Percentiles rank a stretch among this genome's conserved stretches.
These are phyloP conservation scores for Parafenestella ontariensis DNA, from an alignment of 2,329 filamentous ascomycete species.

Conservation along the genomic window DNA sequence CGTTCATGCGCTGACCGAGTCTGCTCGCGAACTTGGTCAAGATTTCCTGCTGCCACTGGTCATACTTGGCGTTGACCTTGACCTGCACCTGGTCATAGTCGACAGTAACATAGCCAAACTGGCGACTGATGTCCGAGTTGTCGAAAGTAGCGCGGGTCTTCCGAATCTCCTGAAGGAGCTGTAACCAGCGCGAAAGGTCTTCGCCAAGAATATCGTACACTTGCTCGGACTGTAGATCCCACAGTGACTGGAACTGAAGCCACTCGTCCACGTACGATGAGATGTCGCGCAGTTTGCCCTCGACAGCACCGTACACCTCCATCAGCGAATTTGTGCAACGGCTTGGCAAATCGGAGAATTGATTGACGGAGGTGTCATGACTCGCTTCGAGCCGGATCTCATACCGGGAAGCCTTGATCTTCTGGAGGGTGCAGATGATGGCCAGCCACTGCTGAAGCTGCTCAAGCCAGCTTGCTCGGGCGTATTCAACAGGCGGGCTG, in stretches of 20 bases:
- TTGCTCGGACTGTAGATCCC: constrained; percentile 95
- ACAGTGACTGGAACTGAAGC: constrained; percentile 97
- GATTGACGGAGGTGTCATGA: constrained; percentile 66
- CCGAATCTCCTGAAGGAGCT: constrained; percentile 94
- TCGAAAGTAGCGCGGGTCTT: constrained; percentile 97
- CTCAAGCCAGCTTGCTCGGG: constrained; percentile 89
- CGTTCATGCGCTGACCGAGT: constrained; percentile 87
- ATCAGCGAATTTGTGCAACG: constrained; percentile 81
- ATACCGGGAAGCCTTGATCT: constrained; percentile 94
- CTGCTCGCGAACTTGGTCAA: constrained; percentile 90
- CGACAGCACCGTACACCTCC: constrained; percentile 81
- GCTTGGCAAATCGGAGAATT: constrained; percentile 84
- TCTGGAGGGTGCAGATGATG: constrained; percentile 87
- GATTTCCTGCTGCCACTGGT: constrained; percentile 99
- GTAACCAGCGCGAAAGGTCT: constrained; percentile 89
- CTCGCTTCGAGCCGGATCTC: constrained; percentile 78
- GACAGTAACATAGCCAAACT: constrained; percentile 92
- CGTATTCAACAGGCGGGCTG: constrained; percentile 90
- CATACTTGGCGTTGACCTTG: constrained; percentile 98
- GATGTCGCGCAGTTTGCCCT: constrained; percentile 81
- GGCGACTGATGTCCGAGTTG: constrained; percentile 89
- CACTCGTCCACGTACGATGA: constrained; percentile 93
- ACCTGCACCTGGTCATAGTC: constrained; percentile 99
- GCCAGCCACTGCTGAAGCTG: constrained; percentile 95
- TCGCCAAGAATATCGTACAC: constrained; percentile 93